Percentiles rank a stretch among this genome's conserved stretches.
Evolutionary conservation across 78 protist species (phyloP).

Genomic region (Cavenderia fasciculata): DNA sequence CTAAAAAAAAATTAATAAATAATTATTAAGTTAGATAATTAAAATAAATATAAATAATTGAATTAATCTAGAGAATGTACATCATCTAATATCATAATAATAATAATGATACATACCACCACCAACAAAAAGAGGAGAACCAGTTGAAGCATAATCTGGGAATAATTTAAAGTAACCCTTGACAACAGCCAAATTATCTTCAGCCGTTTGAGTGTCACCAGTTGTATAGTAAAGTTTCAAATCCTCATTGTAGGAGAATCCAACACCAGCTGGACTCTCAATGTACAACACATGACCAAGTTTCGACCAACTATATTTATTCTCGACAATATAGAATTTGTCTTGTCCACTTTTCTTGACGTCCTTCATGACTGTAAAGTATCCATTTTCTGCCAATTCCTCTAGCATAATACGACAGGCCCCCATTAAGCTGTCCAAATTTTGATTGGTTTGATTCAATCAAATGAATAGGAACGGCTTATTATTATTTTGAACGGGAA

Average conservation of each 20-base stretch:
- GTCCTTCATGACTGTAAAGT: background rate
- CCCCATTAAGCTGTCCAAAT: no score
- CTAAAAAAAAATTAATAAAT: no score
- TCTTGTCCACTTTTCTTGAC: background rate
- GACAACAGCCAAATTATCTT: slow-evolving; percentile 32
- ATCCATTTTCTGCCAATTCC: slow-evolving; percentile 31
- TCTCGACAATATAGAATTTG: slow-evolving; percentile 1
- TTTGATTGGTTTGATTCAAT: no score
- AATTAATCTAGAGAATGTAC: no score
- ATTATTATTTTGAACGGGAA: no score
- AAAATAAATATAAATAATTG: no score
- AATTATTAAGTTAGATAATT: no score
- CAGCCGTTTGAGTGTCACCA: slow-evolving; percentile 41
- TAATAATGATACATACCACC: no score
- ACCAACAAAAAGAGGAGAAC: no score
- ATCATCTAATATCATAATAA: no score
- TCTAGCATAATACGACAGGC: slow-evolving; percentile 12
- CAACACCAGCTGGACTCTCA: slow-evolving; percentile 82
- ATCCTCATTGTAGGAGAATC: slow-evolving; percentile 51
- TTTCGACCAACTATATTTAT: slow-evolving; percentile 44
- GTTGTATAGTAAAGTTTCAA: slow-evolving; percentile 12
- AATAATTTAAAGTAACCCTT: slow-evolving; percentile 15
- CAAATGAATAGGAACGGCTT: no score
- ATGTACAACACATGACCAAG: slow-evolving; percentile 63
- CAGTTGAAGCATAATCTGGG: slow-evolving; percentile 2